Evolutionary conservation across 257 asterid genomes (phyloP), one percentile per base, ranked within the genome.

Genomic region (Handroanthus guayacan): DNA sequence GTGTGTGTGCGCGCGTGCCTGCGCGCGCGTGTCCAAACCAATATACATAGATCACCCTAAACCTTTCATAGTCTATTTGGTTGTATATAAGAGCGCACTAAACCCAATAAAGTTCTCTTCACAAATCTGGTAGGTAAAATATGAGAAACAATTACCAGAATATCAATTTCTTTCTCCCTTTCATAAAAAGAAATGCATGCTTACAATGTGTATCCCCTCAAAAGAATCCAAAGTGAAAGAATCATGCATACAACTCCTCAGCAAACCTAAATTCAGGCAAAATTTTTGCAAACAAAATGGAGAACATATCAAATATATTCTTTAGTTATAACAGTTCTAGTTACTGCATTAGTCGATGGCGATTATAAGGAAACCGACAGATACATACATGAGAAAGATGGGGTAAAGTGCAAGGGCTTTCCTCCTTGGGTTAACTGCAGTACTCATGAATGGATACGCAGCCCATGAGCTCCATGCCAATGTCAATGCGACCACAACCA

Each of bases 401-500:
- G 99, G 99, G 78, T 95, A 95, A 25, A 95, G 84, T 10, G 98
- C 98, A 38, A 95, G 96, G 77, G 99, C 97, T 86, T 89, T 92
- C 83, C 99, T 87, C 76, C 83, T 76, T 2, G 97, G 94, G 76
- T 84, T 85, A 52, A 92, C 97, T 4, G 96, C 97, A 1, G 88
- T 87, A 62, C 98, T 95, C 90, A 92, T 92, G 90, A 95, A 92
- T 4, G 98, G 99, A 82, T 95, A 95, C 44, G 99, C 99, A 51
- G 97, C 98, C 99, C 98, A 95, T 9, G 97, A 88, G 84, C 98
- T 92, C 99, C 97, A 95, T 6, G 91, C 91, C 74, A 95, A 51
- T 18, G 98, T 83, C 69, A 92, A 88, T n/a, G 83, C 79, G 0
- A 91, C 99, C 78, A 91, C 90, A 2, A 84, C 87, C 65, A 88